Conservation (phyloP, 2,329 filamentous ascomycete species). For the Neofusicoccum parvum region DNA sequence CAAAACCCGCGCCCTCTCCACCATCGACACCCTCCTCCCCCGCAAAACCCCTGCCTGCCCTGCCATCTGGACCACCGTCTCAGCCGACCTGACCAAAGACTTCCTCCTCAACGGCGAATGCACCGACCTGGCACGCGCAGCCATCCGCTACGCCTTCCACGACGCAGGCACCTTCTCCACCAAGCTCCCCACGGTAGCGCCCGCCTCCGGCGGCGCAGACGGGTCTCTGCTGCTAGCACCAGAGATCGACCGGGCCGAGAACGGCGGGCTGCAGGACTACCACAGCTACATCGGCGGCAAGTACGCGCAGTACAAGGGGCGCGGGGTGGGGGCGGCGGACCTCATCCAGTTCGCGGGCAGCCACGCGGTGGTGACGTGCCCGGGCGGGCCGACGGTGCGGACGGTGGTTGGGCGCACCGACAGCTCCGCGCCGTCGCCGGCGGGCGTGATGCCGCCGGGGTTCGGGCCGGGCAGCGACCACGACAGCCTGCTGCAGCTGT, state of each 20-base stretch:
- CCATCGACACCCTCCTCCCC: neutral
- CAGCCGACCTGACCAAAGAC: constrained; percentile 26
- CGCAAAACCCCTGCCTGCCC: constrained; percentile 25
- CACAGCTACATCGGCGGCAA: constrained; percentile 41
- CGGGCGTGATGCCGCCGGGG: constrained; percentile 47
- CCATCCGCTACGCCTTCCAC: constrained; percentile 38
- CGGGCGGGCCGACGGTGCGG: constrained; percentile 54
- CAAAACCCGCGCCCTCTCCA: neutral
- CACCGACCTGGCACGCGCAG: constrained; percentile 31
- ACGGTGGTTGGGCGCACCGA: constrained; percentile 55
- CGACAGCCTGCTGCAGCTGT: constrained; percentile 49
- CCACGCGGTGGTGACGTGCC: constrained; percentile 54
- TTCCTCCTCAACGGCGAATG: constrained; percentile 28
- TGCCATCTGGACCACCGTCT: constrained; percentile 29
- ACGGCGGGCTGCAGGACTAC: constrained; percentile 47
- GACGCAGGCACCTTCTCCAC: constrained; percentile 26
- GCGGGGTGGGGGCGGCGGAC: constrained; percentile 55
- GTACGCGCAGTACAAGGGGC: constrained; percentile 42
- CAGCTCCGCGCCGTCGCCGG: constrained; percentile 41
- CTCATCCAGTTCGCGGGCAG: constrained; percentile 54
- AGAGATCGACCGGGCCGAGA: constrained; percentile 40
- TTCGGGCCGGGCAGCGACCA: constrained; percentile 41
- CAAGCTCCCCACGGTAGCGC: neutral
- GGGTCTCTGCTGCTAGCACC: constrained; percentile 42
- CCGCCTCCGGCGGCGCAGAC: constrained; percentile 40